Base-by-base conservation (phyloP, 768 basidiomycete genomes). In the Auricularia heimuer region DNA sequence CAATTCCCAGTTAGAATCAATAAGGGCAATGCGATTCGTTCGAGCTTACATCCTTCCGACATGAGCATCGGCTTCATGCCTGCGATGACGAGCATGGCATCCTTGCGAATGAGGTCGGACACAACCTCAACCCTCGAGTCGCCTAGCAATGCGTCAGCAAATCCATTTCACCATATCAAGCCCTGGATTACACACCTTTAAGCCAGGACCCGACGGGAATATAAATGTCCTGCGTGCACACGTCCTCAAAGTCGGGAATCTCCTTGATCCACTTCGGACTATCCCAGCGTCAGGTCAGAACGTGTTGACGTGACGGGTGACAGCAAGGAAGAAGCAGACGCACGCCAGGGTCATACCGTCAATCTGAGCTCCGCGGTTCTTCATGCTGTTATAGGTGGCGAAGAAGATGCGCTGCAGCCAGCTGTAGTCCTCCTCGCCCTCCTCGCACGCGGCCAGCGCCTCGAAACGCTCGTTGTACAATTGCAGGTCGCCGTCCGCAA, bases 401-500 rank as follows among this genome's bases (percentile, higher is more conserved):
- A 73, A 72, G 63, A 76, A 75, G 10, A 76, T 64, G 3, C 71
- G 69, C 18, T 60, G 56, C 29, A 68, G 69, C 73, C 71, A 73
- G 12, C 69, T 71, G 21, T 72, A 70, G 3, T 64, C 68, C 1
- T 69, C 69, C 2, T 67, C 39, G 3, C 68, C 72, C 29, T 68
- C 68, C n/a, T 71, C 71, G 4, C 67, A 58, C 54, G 67, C 71
- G 3, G 72, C 62, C 21, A 75, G 54, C 4, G 71, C 72, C 29
- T 68, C 64, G 56, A 70, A 64, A 54, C 70, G 65, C 60, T 75
- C 72, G 64, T 75, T 73, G 65, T 72, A 75, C 3, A 75, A 62
- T 61, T 73, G 73, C 72, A 74, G 71, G 14, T 76, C 75, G 11
- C 75, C 73, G 51, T 75, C 75, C 10, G 71, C 73, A 3, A 75